phyloP scores from a whole-genome alignment of 139 green algal species.

The Chlorella sp. region DNA sequence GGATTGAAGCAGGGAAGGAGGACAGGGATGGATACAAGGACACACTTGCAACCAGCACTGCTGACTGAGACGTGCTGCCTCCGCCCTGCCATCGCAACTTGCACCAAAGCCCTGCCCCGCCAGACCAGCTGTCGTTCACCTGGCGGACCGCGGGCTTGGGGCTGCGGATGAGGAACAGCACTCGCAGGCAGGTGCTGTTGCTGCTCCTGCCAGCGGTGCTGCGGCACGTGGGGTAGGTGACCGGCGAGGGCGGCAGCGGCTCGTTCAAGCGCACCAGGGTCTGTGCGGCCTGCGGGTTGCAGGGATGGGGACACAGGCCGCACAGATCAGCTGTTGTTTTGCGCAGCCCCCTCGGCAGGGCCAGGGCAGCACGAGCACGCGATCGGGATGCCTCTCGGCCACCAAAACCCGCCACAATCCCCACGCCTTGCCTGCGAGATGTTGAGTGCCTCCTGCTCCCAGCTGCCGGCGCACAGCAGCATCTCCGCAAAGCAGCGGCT shows the following conservation, averaged over 20 bases:
- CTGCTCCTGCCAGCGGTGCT: not conserved
- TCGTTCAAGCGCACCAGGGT: not conserved
- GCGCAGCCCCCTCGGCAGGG: too few species aligned
- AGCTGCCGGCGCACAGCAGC: not conserved
- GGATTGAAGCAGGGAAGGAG: not conserved
- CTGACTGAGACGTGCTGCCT: too few species aligned
- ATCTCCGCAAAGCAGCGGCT: conserved; percentile 9
- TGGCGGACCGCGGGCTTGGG: not conserved
- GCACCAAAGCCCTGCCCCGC: not conserved
- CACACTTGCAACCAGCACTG: too few species aligned
- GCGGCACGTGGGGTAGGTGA: not conserved
- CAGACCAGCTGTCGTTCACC: not conserved
- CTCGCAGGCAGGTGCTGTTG: not conserved
- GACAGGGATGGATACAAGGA: not conserved
- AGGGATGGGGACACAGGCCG: not conserved
- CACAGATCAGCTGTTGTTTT: not conserved
- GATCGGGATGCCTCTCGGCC: too few species aligned
- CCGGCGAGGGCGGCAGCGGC: not conserved
- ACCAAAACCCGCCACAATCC: not conserved
- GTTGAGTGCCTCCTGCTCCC: not conserved
- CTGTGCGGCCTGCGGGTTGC: not conserved
- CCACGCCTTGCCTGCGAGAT: not conserved
- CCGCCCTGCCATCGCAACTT: too few species aligned
- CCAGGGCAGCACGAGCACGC: not conserved
- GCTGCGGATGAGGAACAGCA: conserved; percentile 11